phyloP scores from a whole-genome alignment of 2,329 filamentous ascomycete genomes.

The Neopestalotiopsis sp. region DNA sequence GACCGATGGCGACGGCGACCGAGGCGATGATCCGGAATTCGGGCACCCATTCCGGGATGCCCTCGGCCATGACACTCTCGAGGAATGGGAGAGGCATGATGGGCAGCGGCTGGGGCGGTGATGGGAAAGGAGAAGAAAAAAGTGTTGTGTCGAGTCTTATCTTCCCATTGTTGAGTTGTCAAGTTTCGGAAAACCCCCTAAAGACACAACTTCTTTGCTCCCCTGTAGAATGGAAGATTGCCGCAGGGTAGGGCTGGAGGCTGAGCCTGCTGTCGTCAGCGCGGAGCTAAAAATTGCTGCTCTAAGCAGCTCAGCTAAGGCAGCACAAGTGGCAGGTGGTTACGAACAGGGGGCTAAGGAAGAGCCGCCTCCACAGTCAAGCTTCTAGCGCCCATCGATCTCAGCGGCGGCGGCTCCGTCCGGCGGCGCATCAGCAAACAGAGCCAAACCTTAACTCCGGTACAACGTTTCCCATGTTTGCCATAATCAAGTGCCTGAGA shows the following conservation, averaged over 20 bases:
- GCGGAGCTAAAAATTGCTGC: slow-evolving; percentile 13
- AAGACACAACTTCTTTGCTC: not conserved
- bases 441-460: not conserved
- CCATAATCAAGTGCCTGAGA: not conserved
- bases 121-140: not conserved
- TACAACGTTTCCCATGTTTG: not conserved
- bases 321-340: not conserved
- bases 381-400: slow-evolving; percentile 7
- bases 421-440: not conserved
- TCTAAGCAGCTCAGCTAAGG: not conserved
- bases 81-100: slow-evolving; percentile 61
- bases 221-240: not conserved
- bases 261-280: not conserved
- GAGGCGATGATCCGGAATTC: slow-evolving; percentile 50
- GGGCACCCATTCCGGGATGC: slow-evolving; percentile 55
- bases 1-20: slow-evolving; percentile 39
- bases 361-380: slow-evolving; percentile 5
- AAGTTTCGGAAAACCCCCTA: not conserved
- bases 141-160: slow-evolving; percentile 21
- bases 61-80: slow-evolving; percentile 51
- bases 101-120: slow-evolving; percentile 25
- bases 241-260: not conserved
- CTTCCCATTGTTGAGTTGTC: slow-evolving; percentile 21
- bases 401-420: slow-evolving; percentile 3
- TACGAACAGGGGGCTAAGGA: not conserved